Percentiles rank a stretch among this genome's conserved stretches.
Conservation (phyloP, 352 stramenopile species). For the Stramenopiles sp. region DNA sequence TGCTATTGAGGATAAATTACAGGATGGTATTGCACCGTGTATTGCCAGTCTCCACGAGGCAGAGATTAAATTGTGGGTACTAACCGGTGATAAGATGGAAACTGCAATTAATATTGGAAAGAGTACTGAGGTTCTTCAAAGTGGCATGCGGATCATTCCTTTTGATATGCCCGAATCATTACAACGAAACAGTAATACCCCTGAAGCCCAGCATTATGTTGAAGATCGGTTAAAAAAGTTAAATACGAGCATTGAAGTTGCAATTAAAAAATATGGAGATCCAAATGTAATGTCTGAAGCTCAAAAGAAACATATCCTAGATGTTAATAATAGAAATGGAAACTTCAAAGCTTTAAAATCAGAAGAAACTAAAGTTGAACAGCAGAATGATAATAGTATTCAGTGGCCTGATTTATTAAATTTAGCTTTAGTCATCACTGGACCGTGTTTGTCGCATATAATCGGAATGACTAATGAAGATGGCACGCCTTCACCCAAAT, state of each 20-base stretch:
- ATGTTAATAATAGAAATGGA: constrained; percentile 1
- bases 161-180: constrained; percentile 1
- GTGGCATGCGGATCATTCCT: too few species aligned
- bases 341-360: constrained; percentile 1
- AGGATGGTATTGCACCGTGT: constrained; percentile 63
- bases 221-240: too few species aligned
- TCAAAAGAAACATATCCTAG: constrained; percentile 2
- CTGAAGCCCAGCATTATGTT: constrained; percentile 6
- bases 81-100: constrained; percentile 68
- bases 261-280: too few species aligned
- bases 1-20: constrained; percentile 82
- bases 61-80: constrained; percentile 75
- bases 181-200: background rate
- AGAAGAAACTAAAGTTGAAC: too few species aligned
- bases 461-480: constrained; percentile 14
- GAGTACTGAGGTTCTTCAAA: constrained; percentile 20
- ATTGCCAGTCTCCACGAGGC: constrained; percentile 48
- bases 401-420: background rate
- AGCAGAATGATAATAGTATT: too few species aligned
- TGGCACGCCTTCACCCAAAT: too few species aligned
- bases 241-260: background rate
- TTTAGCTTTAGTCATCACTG: constrained; percentile 48
- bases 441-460: constrained; percentile 35
- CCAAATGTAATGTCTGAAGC: constrained; percentile 2
- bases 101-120: constrained; percentile 84